Evolutionary conservation across 768 basidiomycete genomes (phyloP).

Genomic region (Neoboletus subvelutipes): DNA sequence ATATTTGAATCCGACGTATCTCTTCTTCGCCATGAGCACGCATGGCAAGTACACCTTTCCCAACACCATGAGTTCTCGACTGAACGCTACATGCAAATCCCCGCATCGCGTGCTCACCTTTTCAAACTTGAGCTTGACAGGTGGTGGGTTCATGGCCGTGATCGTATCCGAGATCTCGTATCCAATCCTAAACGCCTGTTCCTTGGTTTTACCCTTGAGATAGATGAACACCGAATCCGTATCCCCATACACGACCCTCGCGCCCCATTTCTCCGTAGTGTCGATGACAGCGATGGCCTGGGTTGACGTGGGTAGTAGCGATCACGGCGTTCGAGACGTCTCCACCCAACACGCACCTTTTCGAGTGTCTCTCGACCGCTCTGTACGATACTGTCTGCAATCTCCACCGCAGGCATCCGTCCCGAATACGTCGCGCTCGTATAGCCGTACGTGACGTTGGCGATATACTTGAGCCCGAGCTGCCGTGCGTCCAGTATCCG

Average conservation of each 20-base stretch:
- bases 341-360: slow-evolving; percentile 51
- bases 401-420: slow-evolving; percentile 97
- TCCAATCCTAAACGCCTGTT: slow-evolving; percentile 91
- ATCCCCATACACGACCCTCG: slow-evolving; percentile 93
- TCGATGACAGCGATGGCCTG: slow-evolving; percentile 86
- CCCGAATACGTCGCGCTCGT: slow-evolving; percentile 94
- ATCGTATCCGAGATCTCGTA: slow-evolving; percentile 89
- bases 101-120: slow-evolving; percentile 53
- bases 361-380: slow-evolving; percentile 94
- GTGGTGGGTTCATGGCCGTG: slow-evolving; percentile 83
- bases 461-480: slow-evolving; percentile 89
- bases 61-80: background rate
- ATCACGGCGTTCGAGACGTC: background rate
- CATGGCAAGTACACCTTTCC: slow-evolving; percentile 89
- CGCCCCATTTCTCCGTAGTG: slow-evolving; percentile 79
- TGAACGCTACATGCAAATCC: background rate
- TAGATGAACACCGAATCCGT: slow-evolving; percentile 95
- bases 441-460: slow-evolving; percentile 95
- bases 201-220: slow-evolving; percentile 86
- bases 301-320: background rate
- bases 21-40: slow-evolving; percentile 95
- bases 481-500: slow-evolving; percentile 88
- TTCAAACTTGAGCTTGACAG: slow-evolving; percentile 96
- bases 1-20: slow-evolving; percentile 95
- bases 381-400: slow-evolving; percentile 97